Base-by-base conservation (phyloP, 345 rosid genomes). In the Gynandropsis gynandra region DNA sequence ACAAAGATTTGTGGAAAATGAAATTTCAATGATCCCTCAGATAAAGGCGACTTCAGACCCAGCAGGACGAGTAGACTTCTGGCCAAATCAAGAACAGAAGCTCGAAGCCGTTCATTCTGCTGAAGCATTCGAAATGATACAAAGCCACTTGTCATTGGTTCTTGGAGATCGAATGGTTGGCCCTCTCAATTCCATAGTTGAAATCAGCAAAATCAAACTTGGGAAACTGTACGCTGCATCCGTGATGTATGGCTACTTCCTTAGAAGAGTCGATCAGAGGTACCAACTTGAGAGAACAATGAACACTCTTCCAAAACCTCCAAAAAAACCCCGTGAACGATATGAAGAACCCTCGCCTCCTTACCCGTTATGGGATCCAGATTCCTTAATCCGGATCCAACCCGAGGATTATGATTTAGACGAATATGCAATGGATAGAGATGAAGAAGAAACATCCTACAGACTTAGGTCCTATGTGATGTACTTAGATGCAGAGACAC, bases 81-180 rank as follows among this genome's bases (percentile, higher is more conserved):
- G 98, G 96, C 96, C 95, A 15, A 87, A 87, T 59, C 95, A 90
- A 73, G 96, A 87, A 66, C 70, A 75, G 44, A 82, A 90, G 61
- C 74, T 87, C 7, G 92, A 82, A 75, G 75, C 81, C 7, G 80
- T 87, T 63, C 98, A 90, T 68, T 90, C 98, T 11, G 56, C 83
- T 8, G 98, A 90, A 74, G 98, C 94, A 11, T 82, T 80, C 36
- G 96, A 90, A 65, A 84, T 90, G 98, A 90, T 87, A 65, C 87
- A 78, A 59, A 80, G 81, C 72, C 96, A 90, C 71, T 60, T 87
- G 44, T 67, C 95, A 60, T 74, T 80, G 8, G 82, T 87, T 37
- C 80, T 84, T 9, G 95, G 96, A 53, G 96, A 87, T 11, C 44
- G 92, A 47, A 39, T 59, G 0, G 85, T 90, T 0, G 95, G 96